Percentiles rank a stretch among this genome's conserved stretches.
phyloP scores from a whole-genome alignment of 2,329 filamentous ascomycete genomes.

The Decorospora gaudefroyi region DNA sequence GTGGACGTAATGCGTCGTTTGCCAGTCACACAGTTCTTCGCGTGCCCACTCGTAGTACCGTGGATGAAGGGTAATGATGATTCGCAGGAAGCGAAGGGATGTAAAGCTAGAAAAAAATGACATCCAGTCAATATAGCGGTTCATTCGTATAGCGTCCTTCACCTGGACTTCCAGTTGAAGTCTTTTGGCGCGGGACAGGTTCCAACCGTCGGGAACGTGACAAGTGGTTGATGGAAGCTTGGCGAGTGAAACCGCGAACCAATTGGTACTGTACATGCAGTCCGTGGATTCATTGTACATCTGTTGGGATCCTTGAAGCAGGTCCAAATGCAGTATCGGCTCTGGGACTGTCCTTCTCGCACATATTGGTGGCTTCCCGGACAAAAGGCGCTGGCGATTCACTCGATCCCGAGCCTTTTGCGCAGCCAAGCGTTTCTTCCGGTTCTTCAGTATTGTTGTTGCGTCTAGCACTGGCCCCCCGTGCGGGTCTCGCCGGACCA shows the following conservation, averaged over 20 bases:
- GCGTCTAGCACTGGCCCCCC: slow-evolving; percentile 29
- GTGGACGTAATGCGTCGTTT: slow-evolving; percentile 30
- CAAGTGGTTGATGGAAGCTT: slow-evolving; percentile 28
- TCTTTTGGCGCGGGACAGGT: slow-evolving; percentile 28
- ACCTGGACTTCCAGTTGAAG: slow-evolving; percentile 37
- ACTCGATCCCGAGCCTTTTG: slow-evolving; percentile 28
- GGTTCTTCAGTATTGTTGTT: slow-evolving; percentile 27
- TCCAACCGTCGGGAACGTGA: slow-evolving; percentile 35
- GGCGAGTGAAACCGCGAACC: slow-evolving; percentile 36
- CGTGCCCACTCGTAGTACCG: slow-evolving; percentile 40
- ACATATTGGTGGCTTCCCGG: slow-evolving; percentile 26
- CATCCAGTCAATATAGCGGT: slow-evolving; percentile 39
- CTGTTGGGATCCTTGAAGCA: slow-evolving; percentile 28
- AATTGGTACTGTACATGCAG: slow-evolving; percentile 35
- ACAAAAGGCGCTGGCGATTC: slow-evolving; percentile 30
- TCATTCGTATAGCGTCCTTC: slow-evolving; percentile 41
- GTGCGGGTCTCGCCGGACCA: slow-evolving; percentile 21
- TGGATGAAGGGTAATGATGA: slow-evolving; percentile 35
- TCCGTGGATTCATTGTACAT: slow-evolving; percentile 35
- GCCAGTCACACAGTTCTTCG: slow-evolving; percentile 31
- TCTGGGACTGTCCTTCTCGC: slow-evolving; percentile 18
- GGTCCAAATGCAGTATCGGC: slow-evolving; percentile 28
- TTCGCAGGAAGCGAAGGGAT: slow-evolving; percentile 26
- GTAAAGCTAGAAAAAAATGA: slow-evolving; percentile 32
- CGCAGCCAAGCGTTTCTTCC: slow-evolving; percentile 32